Percentiles rank a stretch among this genome's conserved stretches.
These are phyloP conservation scores for Tanacetum coccineum DNA, from an alignment of 129 eudicot genomes.

Conservation along the genomic window DNA sequence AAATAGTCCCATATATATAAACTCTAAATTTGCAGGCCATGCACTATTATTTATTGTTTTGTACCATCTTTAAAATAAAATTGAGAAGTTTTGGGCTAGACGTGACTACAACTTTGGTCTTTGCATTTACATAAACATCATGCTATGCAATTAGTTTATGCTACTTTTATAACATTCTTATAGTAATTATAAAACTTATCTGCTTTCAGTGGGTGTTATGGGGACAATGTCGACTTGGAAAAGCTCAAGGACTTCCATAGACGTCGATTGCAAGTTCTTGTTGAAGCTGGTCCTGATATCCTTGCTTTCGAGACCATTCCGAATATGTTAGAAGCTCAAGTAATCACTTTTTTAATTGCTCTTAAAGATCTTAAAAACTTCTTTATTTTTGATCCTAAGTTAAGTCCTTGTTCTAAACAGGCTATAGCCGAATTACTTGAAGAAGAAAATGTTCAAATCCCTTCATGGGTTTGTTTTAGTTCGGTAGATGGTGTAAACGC, in stretches of 20 bases:
- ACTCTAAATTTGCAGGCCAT: no score
- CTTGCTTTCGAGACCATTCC: slow-evolving; percentile 96
- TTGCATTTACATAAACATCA: no score
- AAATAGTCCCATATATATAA: no score
- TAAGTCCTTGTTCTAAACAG: slow-evolving; percentile 25
- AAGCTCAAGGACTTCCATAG: slow-evolving; percentile 87
- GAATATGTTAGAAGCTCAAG: slow-evolving; percentile 93
- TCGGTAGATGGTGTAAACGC: slow-evolving; percentile 72
- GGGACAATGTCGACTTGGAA: slow-evolving; percentile 46
- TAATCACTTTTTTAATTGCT: slow-evolving; percentile 13
- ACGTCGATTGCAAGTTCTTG: slow-evolving; percentile 81
- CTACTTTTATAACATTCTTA: not conserved
- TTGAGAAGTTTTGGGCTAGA: no score
- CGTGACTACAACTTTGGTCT: no score
- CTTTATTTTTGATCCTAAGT: not conserved
- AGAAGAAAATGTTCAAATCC: slow-evolving; percentile 62
- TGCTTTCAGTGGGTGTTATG: slow-evolving; percentile 56
- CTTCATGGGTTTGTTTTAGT: slow-evolving; percentile 87
- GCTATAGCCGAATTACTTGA: slow-evolving; percentile 76
- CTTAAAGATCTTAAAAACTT: not conserved
- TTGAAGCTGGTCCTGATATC: slow-evolving; percentile 76
- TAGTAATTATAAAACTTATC: not conserved
- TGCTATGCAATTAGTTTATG: not conserved
- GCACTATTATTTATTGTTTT: no score
- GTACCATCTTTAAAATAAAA: no score